phyloP scores from a whole-genome alignment of 2,329 filamentous ascomycete genomes.

The Rosellinia necatrix region DNA sequence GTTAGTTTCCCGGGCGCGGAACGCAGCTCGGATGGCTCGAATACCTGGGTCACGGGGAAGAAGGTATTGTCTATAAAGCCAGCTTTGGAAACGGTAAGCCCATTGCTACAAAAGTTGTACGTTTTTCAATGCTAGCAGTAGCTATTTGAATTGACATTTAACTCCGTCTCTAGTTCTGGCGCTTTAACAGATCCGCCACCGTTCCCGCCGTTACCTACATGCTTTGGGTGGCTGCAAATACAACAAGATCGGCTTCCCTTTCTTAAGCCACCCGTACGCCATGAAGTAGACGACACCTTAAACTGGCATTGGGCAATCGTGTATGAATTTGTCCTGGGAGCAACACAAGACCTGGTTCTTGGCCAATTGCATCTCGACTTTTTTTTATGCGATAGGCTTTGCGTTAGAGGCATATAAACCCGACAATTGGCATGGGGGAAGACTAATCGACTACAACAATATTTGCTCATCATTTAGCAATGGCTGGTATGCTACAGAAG shows the following conservation, averaged over 20 bases:
- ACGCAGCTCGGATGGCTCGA: not conserved
- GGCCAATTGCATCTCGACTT: constrained; percentile 9
- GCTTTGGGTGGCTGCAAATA: constrained; percentile 7
- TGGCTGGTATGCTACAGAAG: not conserved
- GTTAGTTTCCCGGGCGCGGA: constrained; percentile 5
- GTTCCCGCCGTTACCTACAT: constrained; percentile 7
- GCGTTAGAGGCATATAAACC: constrained; percentile 9
- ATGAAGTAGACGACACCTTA: not conserved
- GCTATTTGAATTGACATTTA: not conserved
- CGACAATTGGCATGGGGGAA: constrained; percentile 8
- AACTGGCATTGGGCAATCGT: constrained; percentile 8
- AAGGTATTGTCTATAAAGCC: constrained; percentile 1
- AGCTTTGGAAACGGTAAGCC: not conserved
- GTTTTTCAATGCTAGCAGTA: constrained; percentile 3
- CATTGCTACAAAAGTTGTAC: constrained; percentile 9
- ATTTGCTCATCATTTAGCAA: constrained; percentile 9
- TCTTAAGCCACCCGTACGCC: not conserved
- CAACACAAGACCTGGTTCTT: constrained; percentile 6
- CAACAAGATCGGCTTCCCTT: not conserved
- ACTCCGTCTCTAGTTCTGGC: constrained; percentile 6
- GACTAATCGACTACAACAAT: constrained; percentile 9
- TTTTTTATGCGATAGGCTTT: constrained; percentile 10
- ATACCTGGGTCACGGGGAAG: not conserved
- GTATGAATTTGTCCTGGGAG: constrained; percentile 1
- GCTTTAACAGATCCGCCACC: constrained; percentile 4